Conservation (phyloP, 2,329 filamentous ascomycete genomes). For the Aspergillus tanneri region DNA sequence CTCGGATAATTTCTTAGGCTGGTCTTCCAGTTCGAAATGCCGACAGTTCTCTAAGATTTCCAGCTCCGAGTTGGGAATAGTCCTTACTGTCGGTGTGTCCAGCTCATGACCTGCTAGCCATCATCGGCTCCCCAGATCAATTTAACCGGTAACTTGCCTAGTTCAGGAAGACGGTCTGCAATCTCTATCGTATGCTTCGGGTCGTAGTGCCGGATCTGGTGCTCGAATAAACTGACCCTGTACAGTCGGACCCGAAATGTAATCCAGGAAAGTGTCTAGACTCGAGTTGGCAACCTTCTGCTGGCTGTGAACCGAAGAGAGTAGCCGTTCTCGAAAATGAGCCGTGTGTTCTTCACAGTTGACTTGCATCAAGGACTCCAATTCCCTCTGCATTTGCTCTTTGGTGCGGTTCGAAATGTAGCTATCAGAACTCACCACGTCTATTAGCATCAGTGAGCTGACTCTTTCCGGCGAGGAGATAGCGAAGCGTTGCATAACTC, state of each 20-base stretch:
- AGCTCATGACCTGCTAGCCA: conserved; percentile 32
- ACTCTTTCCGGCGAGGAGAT: conserved; percentile 24
- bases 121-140: conserved; percentile 35
- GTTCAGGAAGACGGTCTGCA: conserved; percentile 21
- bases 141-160: conserved; percentile 28
- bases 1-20: conserved; percentile 19
- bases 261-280: conserved; percentile 28
- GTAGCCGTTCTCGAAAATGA: conserved; percentile 25
- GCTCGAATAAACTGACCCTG: conserved; percentile 36
- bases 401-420: conserved; percentile 35
- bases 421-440: conserved; percentile 36
- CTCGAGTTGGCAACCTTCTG: conserved; percentile 19
- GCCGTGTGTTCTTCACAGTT: conserved; percentile 20
- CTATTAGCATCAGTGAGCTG: conserved; percentile 30
- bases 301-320: conserved; percentile 13
- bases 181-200: conserved; percentile 37
- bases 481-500: conserved; percentile 30
- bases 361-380: conserved; percentile 28
- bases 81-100: conserved; percentile 32
- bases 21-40: conserved; percentile 35
- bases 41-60: conserved; percentile 28
- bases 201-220: conserved; percentile 36
- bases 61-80: conserved; percentile 33
- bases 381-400: conserved; percentile 31
- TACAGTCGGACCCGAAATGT: conserved; percentile 35